Evolutionary conservation across 768 basidiomycete genomes (phyloP), one percentile per base, ranked within the genome.

Genomic region (Crepidotus variabilis): DNA sequence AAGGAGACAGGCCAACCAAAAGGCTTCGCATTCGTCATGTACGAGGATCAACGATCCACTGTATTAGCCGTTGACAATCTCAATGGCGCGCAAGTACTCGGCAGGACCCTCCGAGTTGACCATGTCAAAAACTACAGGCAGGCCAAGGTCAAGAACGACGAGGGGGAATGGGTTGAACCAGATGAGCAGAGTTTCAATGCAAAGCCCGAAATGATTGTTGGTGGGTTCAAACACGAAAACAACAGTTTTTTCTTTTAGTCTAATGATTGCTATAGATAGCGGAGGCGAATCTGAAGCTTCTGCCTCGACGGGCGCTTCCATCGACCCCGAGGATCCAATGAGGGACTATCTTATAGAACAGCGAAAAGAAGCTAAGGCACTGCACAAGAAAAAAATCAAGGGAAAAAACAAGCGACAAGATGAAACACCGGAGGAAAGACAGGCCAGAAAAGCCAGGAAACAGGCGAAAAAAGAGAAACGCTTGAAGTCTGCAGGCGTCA

Each of bases 311-410:
- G 79, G 74, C 16, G 80, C 85, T 23, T 78, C 83, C 8, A 89
- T 97, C 55, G 95, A 98, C 69, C 92, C 91, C 1, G 96, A 98
- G 67, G 97, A 99, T 71, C 97, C 97, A 0, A 98, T 99, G 97
- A 84, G 88, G 24, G 95, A 94, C 59, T 98, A 92, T 68, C 77
- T 99, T 33, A 72, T 94, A 36, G 80, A 85, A 0, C 82, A 95
- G 68, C 80, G 82, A 63, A 82, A 75, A 61, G 90, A 92, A 66
- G 82, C 84, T 65, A 89, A 86, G 61, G 84, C 79, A 2, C 71
- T 78, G 56, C 88, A 87, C 72, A 86, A 87, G 65, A 87, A 84
- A 62, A 83, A 82, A 62, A 66, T 71, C 5, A 87, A 85, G 65
- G 78, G 80, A 20, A 90, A 89, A 68, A 74, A 77, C 50, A 88